Evolutionary conservation across 768 basidiomycete genomes (phyloP).

Genomic region (Naganishia friedmannii): DNA sequence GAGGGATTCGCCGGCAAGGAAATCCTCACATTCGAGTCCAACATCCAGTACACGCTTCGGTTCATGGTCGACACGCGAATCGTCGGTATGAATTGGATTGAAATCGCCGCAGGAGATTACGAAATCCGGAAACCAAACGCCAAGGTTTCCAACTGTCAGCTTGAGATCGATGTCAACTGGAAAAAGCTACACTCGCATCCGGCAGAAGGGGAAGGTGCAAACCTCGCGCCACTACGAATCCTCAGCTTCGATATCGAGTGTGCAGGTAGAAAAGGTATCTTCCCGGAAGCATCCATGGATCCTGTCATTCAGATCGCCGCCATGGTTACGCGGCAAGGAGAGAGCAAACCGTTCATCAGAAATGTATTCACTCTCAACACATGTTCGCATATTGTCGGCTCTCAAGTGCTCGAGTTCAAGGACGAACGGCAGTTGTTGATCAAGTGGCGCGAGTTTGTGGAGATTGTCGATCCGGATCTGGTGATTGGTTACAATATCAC

Average conservation of each 20-base stretch:
- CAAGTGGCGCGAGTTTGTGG: constrained; percentile 85
- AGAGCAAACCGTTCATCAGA: constrained; percentile 85
- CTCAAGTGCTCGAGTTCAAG: constrained; percentile 81
- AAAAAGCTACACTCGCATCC: constrained; percentile 82
- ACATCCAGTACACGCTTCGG: constrained; percentile 81
- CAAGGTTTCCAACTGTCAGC: constrained; percentile 78
- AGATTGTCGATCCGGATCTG: constrained; percentile 87
- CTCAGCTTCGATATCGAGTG: constrained; percentile 99
- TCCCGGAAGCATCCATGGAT: constrained; percentile 83
- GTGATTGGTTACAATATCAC: constrained; percentile 94
- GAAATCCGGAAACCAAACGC: constrained; percentile 59
- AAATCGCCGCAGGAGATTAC: constrained; percentile 81
- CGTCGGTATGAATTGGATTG: constrained; percentile 99
- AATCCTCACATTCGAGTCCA: constrained; percentile 82
- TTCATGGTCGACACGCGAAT: constrained; percentile 98
- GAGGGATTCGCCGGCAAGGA: constrained; percentile 61
- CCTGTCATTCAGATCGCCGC: constrained; percentile 98
- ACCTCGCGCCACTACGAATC: constrained; percentile 85
- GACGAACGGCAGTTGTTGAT: constrained; percentile 71
- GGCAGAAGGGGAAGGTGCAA: constrained; percentile 88
- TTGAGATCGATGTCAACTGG: constrained; percentile 76
- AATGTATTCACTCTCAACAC: constrained; percentile 94
- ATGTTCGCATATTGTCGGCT: constrained; percentile 94
- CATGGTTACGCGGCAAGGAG: constrained; percentile 98
- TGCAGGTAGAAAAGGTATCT: constrained; percentile 94